Conservation (phyloP, 441 rosid species). For the Jatropha multifida region DNA sequence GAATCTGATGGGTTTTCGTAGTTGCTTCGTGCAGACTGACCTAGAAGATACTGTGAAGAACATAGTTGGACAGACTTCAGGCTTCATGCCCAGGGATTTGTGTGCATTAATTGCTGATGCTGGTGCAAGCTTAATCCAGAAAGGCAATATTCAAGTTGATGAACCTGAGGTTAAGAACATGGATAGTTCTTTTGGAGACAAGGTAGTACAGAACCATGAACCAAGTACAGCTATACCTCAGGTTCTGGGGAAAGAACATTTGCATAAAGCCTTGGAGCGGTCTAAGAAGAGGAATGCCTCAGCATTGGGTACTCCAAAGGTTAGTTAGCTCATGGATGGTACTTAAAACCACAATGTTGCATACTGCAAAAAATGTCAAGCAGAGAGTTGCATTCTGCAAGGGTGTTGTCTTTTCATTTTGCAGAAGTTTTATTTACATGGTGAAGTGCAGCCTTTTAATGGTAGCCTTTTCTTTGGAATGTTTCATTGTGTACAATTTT, state of each 20-base stretch:
- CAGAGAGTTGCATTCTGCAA: not conserved
- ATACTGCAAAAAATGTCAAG: not conserved
- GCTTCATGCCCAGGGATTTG: slow-evolving; percentile 89
- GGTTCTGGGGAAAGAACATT: slow-evolving; percentile 46
- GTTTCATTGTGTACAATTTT: not conserved
- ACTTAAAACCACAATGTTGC: slow-evolving; percentile 3
- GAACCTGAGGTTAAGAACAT: slow-evolving; percentile 34
- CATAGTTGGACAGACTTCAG: slow-evolving; percentile 89
- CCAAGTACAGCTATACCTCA: slow-evolving; percentile 32
- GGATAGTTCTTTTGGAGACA: slow-evolving; percentile 35
- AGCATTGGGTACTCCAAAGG: slow-evolving; percentile 97
- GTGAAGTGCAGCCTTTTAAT: slow-evolving; percentile 1
- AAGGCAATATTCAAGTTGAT: slow-evolving; percentile 36
- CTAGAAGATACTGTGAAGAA: slow-evolving; percentile 65
- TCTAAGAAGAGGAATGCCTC: slow-evolving; percentile 95
- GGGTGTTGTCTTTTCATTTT: not conserved
- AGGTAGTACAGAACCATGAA: slow-evolving; percentile 32
- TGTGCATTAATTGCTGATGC: slow-evolving; percentile 87
- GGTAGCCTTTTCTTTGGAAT: not conserved
- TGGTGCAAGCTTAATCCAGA: slow-evolving; percentile 62
- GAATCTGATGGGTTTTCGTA: slow-evolving; percentile 25
- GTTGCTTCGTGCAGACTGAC: slow-evolving; percentile 53
- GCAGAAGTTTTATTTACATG: slow-evolving; percentile 2
- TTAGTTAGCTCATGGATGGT: slow-evolving; percentile 26
- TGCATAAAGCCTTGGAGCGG: slow-evolving; percentile 72